Conservation (phyloP, 345 rosid species). For the Aquilaria yunnanensis region DNA sequence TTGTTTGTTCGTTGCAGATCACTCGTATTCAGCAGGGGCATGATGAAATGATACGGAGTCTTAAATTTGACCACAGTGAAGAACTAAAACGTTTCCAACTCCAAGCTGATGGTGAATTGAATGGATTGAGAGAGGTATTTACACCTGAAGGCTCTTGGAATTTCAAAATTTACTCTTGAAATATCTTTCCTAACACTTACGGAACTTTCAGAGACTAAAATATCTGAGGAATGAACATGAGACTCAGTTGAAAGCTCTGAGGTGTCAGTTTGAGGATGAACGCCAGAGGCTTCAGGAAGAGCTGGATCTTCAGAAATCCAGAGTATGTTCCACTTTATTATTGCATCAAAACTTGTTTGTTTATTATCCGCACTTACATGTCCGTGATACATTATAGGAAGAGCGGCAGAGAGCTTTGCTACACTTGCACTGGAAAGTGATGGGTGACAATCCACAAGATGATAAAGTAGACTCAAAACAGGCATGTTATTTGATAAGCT, state of each 20-base stretch:
- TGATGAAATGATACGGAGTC: constrained; percentile 48
- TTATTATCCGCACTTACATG: neutral
- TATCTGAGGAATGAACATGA: constrained; percentile 65
- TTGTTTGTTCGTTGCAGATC: constrained; percentile 32
- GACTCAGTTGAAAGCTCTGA: constrained; percentile 60
- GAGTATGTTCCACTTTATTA: constrained; percentile 28
- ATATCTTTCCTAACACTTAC: constrained; percentile 6
- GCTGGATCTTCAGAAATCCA: constrained; percentile 63
- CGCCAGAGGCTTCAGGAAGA: constrained; percentile 62
- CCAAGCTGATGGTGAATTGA: constrained; percentile 55
- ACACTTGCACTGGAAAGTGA: constrained; percentile 91
- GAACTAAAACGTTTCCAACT: constrained; percentile 59
- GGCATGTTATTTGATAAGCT: constrained; percentile 29
- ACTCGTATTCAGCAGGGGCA: constrained; percentile 43
- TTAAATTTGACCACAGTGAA: constrained; percentile 53
- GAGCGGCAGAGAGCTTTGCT: constrained; percentile 79
- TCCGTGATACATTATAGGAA: constrained; percentile 41
- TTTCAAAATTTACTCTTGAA: constrained; percentile 6
- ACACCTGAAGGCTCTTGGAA: constrained; percentile 2
- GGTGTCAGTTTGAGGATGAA: constrained; percentile 73
- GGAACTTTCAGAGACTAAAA: constrained; percentile 40
- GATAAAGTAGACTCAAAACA: constrained; percentile 70
- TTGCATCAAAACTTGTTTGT: constrained; percentile 6
- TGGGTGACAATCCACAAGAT: constrained; percentile 72
- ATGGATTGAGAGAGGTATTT: constrained; percentile 44